A percentile compares a stretch with the other conserved stretches of the same genome.
Evolutionary conservation across 495 filamentous ascomycete genomes (phyloP).

Genomic region (Penicillium dipodomyicola): DNA sequence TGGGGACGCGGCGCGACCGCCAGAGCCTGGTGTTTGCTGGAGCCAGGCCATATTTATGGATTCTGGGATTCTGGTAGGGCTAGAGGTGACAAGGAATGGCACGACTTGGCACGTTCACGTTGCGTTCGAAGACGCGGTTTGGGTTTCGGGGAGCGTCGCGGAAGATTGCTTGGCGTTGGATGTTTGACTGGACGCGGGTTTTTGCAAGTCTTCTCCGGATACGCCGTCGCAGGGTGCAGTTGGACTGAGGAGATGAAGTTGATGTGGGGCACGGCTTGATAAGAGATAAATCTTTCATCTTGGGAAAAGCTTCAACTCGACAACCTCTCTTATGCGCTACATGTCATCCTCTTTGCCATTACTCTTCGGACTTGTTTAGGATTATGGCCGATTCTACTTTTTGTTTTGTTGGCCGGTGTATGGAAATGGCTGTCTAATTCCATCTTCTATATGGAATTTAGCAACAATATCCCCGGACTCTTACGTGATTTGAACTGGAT

Average conservation of each 20-base stretch:
- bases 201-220: neutral
- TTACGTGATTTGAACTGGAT: neutral
- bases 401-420: neutral
- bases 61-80: neutral
- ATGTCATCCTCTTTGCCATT: no score
- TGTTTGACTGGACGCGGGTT: neutral
- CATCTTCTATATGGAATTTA: neutral
- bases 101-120: neutral
- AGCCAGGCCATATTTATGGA: slow-evolving; percentile 20
- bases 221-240: neutral
- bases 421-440: neutral
- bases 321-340: no score
- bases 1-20: slow-evolving; percentile 34
- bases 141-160: neutral
- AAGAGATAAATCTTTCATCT: neutral
- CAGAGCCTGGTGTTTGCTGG: slow-evolving; percentile 29
- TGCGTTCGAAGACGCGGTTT: neutral
- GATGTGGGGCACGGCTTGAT: neutral
- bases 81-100: neutral
- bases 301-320: no score
- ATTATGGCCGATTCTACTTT: neutral
- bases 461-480: neutral
- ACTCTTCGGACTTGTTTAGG: no score
- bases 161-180: neutral
- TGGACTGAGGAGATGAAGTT: neutral